Evolutionary conservation across 2,329 filamentous ascomycete genomes (phyloP), one percentile per base, ranked within the genome.

Genomic region (Arthroderma sp.): DNA sequence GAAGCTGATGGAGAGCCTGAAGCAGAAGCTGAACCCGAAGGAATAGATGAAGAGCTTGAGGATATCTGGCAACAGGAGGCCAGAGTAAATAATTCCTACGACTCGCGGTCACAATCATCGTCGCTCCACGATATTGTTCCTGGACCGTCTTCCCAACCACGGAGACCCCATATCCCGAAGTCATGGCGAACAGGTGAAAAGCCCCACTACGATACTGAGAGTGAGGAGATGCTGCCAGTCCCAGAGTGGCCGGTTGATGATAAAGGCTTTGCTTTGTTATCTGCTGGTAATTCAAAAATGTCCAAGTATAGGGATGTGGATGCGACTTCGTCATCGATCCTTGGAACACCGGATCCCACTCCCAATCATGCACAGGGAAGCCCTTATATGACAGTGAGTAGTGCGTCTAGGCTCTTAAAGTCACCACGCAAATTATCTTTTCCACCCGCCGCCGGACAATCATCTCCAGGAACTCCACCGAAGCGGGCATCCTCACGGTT

Each of bases 41-140:
- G 15, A 22, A 22, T 22, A 8, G 57, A 60, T 10, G 63, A 63
- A 34, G 65, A 59, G 9, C 64, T 62, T 45, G 64, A 62, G 42
- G 68, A 71, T 43, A 70, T 71, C 29, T 71, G 68, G 68, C 66
- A 70, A 49, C 61, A 64, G 50, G 63, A 68, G 50, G 63, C 64
- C 36, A 55, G 57, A n/a, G 60, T 66, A 40, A 56, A 22, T 22
- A 22, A 22, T 22, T 31, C 34, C 4, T 22, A 28, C 10, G 27
- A 39, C 29, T 10, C 29, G 27, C n/a, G 32, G 29, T 5, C 36
- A 8, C 5, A 40, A 9, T 31, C 37, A n/a, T 29, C 22, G 15
- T 40, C 42, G 22, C 29, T 33, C 27, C 41, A 37, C 32, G 28
- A 43, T 28, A 31, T 32, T n/a, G 7, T 10, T 32, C 39, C 61